Evolutionary conservation across 2,329 filamentous ascomycete genomes (phyloP).

Genomic region (Phyllosticta citriasiana): DNA sequence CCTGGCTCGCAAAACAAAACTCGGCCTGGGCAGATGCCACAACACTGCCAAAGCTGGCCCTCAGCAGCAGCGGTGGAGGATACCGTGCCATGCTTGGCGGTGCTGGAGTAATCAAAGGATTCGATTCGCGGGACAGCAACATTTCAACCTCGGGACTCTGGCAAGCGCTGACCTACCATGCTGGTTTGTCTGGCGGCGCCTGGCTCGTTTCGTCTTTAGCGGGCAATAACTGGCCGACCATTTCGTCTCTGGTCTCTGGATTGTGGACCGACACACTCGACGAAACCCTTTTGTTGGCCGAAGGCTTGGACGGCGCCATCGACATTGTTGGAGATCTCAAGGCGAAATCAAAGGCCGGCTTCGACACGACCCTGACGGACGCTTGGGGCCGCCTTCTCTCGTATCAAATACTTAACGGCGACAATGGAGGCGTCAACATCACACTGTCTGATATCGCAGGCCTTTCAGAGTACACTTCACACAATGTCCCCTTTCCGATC

Average conservation of each 20-base stretch:
- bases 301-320: constrained; percentile 21
- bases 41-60: constrained; percentile 31
- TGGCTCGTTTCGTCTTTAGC: constrained; percentile 38
- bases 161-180: constrained; percentile 37
- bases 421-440: constrained; percentile 27
- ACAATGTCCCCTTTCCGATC: constrained; percentile 36
- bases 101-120: constrained; percentile 33
- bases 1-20: constrained; percentile 27
- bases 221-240: constrained; percentile 38
- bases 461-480: constrained; percentile 30
- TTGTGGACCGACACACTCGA: constrained; percentile 34
- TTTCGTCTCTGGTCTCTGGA: constrained; percentile 28
- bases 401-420: constrained; percentile 30
- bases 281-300: constrained; percentile 28
- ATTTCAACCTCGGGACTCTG: constrained; percentile 31
- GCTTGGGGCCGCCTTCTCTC: constrained; percentile 32
- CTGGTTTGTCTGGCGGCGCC: constrained; percentile 36
- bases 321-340: constrained; percentile 24
- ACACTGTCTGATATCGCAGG: constrained; percentile 25
- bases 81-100: constrained; percentile 31
- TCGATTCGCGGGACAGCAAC: constrained; percentile 35
- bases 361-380: constrained; percentile 31
- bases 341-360: constrained; percentile 30
- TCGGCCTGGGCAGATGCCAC: constrained; percentile 22
- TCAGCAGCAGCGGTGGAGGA: constrained; percentile 30